Evolutionary conservation across 805 yeast species (phyloP), one percentile per base, ranked within the genome.

Genomic region (Candida boleticola): DNA sequence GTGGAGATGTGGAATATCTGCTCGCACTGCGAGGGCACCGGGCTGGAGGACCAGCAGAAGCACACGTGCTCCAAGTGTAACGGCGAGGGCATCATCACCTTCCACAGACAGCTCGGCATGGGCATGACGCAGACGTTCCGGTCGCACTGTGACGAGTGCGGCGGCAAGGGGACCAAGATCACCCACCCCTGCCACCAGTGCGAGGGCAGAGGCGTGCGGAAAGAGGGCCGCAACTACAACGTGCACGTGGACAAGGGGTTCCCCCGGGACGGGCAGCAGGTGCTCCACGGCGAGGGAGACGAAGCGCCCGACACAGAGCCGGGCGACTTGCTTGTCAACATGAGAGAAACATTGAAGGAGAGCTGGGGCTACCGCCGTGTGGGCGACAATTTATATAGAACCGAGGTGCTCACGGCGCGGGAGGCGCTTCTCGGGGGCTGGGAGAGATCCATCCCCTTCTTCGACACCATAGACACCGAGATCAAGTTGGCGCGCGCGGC

Each of bases 71-170:
- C 61, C 0, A 66, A 65, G 39, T 93, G 99, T 69, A 60, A 71
- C 10, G 99, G 99, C 4, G 64, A 66, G 20, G 99, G 99, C 21
- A 71, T 83, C 18, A 63, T 77, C 29, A 58, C 82, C 5, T 76
- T 83, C 42, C 74, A 79, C 38, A 72, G 84, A 45, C 95, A 90
- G 59, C 64, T 92, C 50, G 97, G 88, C 0, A 95, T 95, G 4
- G 90, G 90, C 5, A 87, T 93, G 89, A 68, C 87, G 47, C 98
- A 93, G 63, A 85, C 83, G 47, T 74, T 90, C 52, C 92, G 87
- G 59, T 76, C 81, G 34, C 72, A 74, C 3, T 93, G 99, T 74
- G 89, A 85, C 41, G 65, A 68, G 39, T 93, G 99, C 72, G 65
- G 68, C 9, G 98, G 98, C 27, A 66, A 73, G 34, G 99, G 99